Percentiles rank a stretch among this genome's conserved stretches.
These are phyloP conservation scores for Gynandropsis gynandra DNA, from an alignment of 345 rosid species.

Conservation along the genomic window DNA sequence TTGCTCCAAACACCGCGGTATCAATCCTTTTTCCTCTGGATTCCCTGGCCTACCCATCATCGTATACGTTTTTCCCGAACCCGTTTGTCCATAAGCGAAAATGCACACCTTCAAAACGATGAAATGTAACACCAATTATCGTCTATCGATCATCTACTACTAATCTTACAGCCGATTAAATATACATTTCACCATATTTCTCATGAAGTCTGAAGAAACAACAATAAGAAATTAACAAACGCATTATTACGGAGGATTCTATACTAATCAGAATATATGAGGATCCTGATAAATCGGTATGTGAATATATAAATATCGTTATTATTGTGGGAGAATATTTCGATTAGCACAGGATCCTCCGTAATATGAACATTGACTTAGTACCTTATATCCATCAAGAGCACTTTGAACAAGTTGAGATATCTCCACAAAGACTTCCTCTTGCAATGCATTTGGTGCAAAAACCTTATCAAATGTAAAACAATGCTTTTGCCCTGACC, in stretches of 20 bases:
- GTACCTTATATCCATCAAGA: constrained; percentile 98
- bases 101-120: constrained; percentile 64
- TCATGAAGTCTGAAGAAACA: neutral
- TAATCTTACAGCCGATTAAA: neutral
- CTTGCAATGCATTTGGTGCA: constrained; percentile 63
- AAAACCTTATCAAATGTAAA: constrained; percentile 89
- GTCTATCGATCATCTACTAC: neutral
- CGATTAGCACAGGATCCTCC: too few relatives aligned
- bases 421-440: constrained; percentile 81
- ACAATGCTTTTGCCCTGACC: constrained; percentile 73
- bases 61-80: constrained; percentile 92
- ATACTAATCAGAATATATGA: neutral
- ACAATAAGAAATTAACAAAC: neutral
- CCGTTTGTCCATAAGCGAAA: constrained; percentile 98
- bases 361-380: too few relatives aligned
- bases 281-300: too few relatives aligned
- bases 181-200: neutral
- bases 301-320: too few relatives aligned
- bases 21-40: constrained; percentile 63
- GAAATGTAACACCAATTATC: neutral
- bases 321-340: too few relatives aligned
- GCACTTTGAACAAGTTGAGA: constrained; percentile 99
- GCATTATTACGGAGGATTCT: neutral
- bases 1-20: constrained; percentile 86
- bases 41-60: constrained; percentile 96